These are phyloP conservation scores for Elymus sibiricus DNA, from an alignment of 176 grass and related monocot genomes.

Conservation along the genomic window DNA sequence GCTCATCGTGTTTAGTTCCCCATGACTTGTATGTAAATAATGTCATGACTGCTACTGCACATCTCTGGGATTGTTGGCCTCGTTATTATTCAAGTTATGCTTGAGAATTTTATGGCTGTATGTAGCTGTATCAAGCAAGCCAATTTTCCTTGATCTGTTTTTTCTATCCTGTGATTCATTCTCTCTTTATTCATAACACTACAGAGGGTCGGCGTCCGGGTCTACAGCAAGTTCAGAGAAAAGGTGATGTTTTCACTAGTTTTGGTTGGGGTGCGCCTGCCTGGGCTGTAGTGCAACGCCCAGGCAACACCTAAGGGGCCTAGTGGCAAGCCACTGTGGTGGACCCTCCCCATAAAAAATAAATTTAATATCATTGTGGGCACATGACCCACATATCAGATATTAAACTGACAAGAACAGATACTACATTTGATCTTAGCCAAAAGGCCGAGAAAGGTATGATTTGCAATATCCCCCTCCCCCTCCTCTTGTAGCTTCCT, in stretches of 20 bases:
- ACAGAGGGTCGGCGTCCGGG: no score
- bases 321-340: background rate
- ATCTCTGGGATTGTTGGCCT: background rate
- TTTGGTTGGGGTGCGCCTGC: background rate
- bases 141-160: no score
- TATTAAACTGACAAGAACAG: constrained; percentile 94
- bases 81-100: background rate
- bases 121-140: no score
- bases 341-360: constrained; percentile 30
- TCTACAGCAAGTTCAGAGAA: no score
- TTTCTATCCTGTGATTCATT: no score
- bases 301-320: background rate
- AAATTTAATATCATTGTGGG: constrained; percentile 71
- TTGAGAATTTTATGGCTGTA: background rate
- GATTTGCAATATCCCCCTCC: no score
- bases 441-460: constrained; percentile 67
- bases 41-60: background rate
- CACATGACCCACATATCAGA: constrained; percentile 62
- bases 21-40: background rate
- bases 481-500: no score
- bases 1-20: background rate
- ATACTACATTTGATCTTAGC: constrained; percentile 88
- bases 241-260: background rate
- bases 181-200: no score
- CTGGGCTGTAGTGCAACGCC: background rate